These are phyloP conservation scores for Saccharomycopsis hybrid DNA, from an alignment of 1,139 yeast genomes.

Conservation along the genomic window DNA sequence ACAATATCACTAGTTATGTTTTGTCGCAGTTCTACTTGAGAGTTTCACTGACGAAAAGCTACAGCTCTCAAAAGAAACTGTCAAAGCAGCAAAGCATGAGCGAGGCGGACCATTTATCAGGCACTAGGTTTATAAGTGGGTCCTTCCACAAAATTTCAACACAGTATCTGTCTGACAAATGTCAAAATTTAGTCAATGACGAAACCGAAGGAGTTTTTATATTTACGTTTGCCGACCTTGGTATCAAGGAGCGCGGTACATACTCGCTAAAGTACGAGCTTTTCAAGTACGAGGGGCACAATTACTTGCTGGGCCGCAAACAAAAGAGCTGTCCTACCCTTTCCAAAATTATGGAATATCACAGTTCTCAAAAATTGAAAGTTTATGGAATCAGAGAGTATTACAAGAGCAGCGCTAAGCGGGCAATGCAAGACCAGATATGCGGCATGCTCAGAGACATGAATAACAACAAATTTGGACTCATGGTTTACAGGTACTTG, in stretches of 20 bases:
- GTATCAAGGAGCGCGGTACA: constrained; percentile 3
- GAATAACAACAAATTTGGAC: neutral
- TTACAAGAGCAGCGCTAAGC: neutral
- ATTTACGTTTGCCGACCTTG: constrained; percentile 8
- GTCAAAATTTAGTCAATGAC: no score
- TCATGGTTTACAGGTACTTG: neutral
- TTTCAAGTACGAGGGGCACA: constrained; percentile 10
- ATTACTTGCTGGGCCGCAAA: neutral
- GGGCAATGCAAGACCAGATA: neutral
- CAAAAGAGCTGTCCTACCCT: neutral
- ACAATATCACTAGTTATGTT: constrained; percentile 6
- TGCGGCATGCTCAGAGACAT: neutral
- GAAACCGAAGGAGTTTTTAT: constrained; percentile 1
- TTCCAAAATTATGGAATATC: neutral
- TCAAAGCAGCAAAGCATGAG: no score
- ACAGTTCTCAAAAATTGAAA: neutral
- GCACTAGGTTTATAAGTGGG: neutral
- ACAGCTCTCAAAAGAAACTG: neutral
- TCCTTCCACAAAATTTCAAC: neutral
- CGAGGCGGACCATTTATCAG: neutral
- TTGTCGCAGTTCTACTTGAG: constrained; percentile 8
- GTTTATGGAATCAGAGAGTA: constrained; percentile 3
- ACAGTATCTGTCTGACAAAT: neutral
- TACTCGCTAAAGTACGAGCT: constrained; percentile 8
- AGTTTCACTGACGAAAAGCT: neutral